Conservation (phyloP, 2,329 filamentous ascomycete species). For the Monilinia vaccinii-corymbosi region DNA sequence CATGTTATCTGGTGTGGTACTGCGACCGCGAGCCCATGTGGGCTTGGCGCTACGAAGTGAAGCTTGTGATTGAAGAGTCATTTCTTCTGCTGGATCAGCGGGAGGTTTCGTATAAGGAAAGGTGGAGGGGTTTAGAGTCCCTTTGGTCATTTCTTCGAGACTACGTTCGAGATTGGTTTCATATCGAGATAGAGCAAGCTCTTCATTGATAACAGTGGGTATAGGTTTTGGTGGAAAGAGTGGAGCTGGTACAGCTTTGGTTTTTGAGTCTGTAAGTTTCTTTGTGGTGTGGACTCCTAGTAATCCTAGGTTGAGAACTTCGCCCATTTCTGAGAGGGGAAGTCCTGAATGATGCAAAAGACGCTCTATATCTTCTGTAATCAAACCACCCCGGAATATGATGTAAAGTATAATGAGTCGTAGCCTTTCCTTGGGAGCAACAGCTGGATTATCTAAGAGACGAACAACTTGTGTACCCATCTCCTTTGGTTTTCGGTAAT, state of each 20-base stretch:
- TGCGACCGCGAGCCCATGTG: constrained; percentile 83
- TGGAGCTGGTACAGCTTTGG: constrained; percentile 52
- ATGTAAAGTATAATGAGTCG: constrained; percentile 80
- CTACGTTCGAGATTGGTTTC: constrained; percentile 74
- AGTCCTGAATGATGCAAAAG: constrained; percentile 76
- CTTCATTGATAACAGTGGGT: constrained; percentile 51
- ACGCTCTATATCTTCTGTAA: constrained; percentile 75
- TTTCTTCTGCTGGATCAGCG: constrained; percentile 49
- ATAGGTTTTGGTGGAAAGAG: constrained; percentile 63
- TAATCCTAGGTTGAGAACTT: constrained; percentile 69
- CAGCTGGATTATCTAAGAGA: constrained; percentile 75
- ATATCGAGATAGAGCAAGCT: constrained; percentile 80
- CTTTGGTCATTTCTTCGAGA: constrained; percentile 64
- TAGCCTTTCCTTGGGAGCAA: constrained; percentile 65
- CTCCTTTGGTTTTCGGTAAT: constrained; percentile 84
- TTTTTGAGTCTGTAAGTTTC: constrained; percentile 61
- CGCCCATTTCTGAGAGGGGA: constrained; percentile 61
- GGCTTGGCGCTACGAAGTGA: constrained; percentile 88
- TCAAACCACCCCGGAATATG: constrained; percentile 76
- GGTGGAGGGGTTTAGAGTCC: constrained; percentile 52
- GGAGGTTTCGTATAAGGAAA: constrained; percentile 71
- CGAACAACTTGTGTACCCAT: constrained; percentile 76
- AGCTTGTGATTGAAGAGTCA: constrained; percentile 49
- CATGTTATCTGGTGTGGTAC: constrained; percentile 66
- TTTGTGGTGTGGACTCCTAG: constrained; percentile 67